Evolutionary conservation across 805 yeast genomes (phyloP).

Genomic region (Starmerella roubikii): DNA sequence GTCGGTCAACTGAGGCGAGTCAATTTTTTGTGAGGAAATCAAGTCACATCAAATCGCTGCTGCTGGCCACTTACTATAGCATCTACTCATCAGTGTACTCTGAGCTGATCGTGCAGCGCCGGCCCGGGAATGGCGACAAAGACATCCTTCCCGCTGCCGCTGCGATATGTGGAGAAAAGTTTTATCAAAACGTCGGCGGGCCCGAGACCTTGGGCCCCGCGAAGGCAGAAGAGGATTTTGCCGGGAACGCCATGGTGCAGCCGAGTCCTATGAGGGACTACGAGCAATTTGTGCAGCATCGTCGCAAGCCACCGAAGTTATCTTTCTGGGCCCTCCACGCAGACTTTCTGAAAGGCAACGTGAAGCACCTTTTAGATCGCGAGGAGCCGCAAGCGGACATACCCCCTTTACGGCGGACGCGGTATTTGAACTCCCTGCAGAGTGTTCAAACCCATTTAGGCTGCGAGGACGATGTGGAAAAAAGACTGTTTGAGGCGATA

Average conservation of each 20-base stretch:
- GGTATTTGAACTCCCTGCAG: constrained; percentile 14
- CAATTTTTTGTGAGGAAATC: constrained; percentile 46
- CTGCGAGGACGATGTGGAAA: constrained; percentile 14
- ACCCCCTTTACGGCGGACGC: constrained; percentile 10
- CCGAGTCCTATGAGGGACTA: constrained; percentile 52
- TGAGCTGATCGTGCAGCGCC: constrained; percentile 46
- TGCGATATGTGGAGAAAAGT: constrained; percentile 43
- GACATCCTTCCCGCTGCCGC: constrained; percentile 67
- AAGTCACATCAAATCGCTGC: constrained; percentile 42
- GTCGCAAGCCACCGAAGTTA: not conserved
- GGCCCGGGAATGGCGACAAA: constrained; percentile 71
- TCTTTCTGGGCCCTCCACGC: constrained; percentile 16
- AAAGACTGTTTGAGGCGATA: constrained; percentile 12
- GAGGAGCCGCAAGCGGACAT: constrained; percentile 12
- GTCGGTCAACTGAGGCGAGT: constrained; percentile 53
- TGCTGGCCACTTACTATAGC: constrained; percentile 53
- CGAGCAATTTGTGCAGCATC: constrained; percentile 7
- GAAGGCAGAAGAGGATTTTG: constrained; percentile 4
- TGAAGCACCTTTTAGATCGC: constrained; percentile 9
- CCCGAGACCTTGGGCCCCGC: constrained; percentile 29
- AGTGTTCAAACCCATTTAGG: constrained; percentile 5
- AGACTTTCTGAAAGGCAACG: constrained; percentile 18
- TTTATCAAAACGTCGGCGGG: constrained; percentile 36
- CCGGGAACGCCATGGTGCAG: constrained; percentile 47
- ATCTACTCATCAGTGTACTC: constrained; percentile 50